Base-by-base conservation (phyloP, 371 early-diverging fungal genomes). In the Umbelopsis sp. region DNA sequence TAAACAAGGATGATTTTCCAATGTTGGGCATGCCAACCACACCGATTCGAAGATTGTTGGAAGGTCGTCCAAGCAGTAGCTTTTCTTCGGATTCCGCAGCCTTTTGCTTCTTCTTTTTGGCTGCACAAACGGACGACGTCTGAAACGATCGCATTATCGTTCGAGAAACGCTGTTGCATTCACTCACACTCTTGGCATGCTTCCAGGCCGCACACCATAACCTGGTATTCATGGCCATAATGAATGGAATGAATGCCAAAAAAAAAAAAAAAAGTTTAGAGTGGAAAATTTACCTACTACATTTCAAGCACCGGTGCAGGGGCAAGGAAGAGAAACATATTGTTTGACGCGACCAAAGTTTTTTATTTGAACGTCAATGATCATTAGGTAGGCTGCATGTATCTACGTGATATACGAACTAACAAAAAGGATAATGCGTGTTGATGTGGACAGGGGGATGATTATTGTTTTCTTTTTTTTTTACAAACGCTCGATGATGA, bases 1-100 rank as follows among this genome's bases (percentile, higher is more conserved):
- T 99, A 87, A 99, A 99, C 74, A 99, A 93, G 11, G 97, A 94
- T 7, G 96, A 96, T 85, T 99, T 99, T 69, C 93, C 99, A 50
- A 98, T 96, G 78, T 99, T 99, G 74, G 99, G 99, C 69, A 99
- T 87, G 44, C 99, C 99, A 16, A 99, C 98, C 50, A 99, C 92
- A 73, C 94, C 99, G 85, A 98, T 96, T 83, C 95, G 95, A 71
- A 99, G 84, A 82, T 98, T 98, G 87, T 97, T 96, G 73, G 93
- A 88, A 65, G 99, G 97, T 72, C 97, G 91, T 62, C 96, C 97
- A 57, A 98, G 86, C 71, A 94, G 84, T 64, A 91, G 79, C 87
- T 95, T 95, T 72, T 92, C 92, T 85, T 94, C 93, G 12, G 29
- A 1, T 35, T 57, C 57, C 8, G 16, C n/a, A 16, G 29, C 57